Evolutionary conservation across 2,329 filamentous ascomycete genomes (phyloP).

Genomic region (Alternaria gaisen): DNA sequence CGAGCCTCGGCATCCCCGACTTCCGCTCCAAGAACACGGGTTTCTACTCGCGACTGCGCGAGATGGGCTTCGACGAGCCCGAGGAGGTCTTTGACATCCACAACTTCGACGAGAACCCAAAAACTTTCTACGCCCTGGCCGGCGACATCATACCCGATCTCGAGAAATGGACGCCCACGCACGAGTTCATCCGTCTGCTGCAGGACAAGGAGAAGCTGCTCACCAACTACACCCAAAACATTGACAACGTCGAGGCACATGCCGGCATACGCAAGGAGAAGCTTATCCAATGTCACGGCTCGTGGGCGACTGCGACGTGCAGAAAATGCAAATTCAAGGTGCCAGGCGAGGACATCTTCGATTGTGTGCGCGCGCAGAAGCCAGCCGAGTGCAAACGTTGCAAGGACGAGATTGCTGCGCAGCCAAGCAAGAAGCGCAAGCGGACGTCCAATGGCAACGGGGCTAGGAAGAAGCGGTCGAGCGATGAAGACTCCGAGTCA

Average conservation of each 20-base stretch:
- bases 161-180: constrained; percentile 86
- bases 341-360: constrained; percentile 78
- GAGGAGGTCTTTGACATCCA: constrained; percentile 95
- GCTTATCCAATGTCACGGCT: constrained; percentile 94
- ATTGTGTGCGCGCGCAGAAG: constrained; percentile 76
- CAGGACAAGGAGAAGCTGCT: constrained; percentile 88
- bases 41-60: constrained; percentile 84
- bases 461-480: constrained; percentile 58
- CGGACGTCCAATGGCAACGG: constrained; percentile 57
- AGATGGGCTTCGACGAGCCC: constrained; percentile 81
- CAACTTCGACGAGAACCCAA: constrained; percentile 85
- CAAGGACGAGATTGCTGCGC: constrained; percentile 62
- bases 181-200: constrained; percentile 89
- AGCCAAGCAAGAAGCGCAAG: constrained; percentile 62
- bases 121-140: constrained; percentile 88
- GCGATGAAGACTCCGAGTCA: constrained; percentile 63
- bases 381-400: constrained; percentile 84
- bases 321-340: constrained; percentile 80
- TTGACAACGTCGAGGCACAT: constrained; percentile 91
- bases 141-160: constrained; percentile 87
- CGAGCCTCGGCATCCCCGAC: constrained; percentile 94
- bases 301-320: constrained; percentile 91
- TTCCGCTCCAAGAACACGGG: constrained; percentile 94
- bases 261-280: constrained; percentile 84
- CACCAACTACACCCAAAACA: constrained; percentile 98